Percentiles rank a stretch among this genome's conserved stretches.
phyloP scores from a whole-genome alignment of 1,284 basidiomycete genomes.

The Trametes sp. region DNA sequence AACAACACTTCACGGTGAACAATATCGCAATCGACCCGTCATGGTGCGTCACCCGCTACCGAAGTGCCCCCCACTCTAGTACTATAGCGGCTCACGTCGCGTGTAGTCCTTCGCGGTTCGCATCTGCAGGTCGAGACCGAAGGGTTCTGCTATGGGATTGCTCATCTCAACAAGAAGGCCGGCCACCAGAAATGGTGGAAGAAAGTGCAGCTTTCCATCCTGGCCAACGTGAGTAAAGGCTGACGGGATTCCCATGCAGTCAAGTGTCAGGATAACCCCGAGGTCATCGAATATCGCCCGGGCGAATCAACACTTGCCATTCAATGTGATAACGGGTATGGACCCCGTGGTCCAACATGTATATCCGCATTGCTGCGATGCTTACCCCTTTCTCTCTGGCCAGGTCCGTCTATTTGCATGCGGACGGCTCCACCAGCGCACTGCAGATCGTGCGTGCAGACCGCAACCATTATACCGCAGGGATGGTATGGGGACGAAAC shows the following conservation, averaged over 20 bases:
- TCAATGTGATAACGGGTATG: slow-evolving; percentile 35
- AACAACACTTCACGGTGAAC: slow-evolving; percentile 30
- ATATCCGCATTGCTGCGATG: too few species aligned
- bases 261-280: slow-evolving; percentile 27
- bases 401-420: slow-evolving; percentile 26
- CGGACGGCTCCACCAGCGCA: not conserved
- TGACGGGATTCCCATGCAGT: not conserved
- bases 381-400: too few species aligned
- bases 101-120: slow-evolving; percentile 30
- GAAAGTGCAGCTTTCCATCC: slow-evolving; percentile 1
- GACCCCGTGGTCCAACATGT: too few species aligned
- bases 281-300: slow-evolving; percentile 34
- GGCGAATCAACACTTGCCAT: slow-evolving; percentile 25
- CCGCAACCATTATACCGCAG: slow-evolving; percentile 26
- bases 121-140: slow-evolving; percentile 35
- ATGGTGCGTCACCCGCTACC: slow-evolving; percentile 23
- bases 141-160: slow-evolving; percentile 35
- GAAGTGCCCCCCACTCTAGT: too few species aligned
- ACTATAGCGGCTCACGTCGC: not conserved
- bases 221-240: not conserved
- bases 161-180: not conserved
- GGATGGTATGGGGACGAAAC: slow-evolving; percentile 62
- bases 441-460: slow-evolving; percentile 9
- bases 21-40: slow-evolving; percentile 37
- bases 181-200: slow-evolving; percentile 9